Base-by-base conservation (phyloP, 78 protist genomes). In the Isochrysis galbana region DNA sequence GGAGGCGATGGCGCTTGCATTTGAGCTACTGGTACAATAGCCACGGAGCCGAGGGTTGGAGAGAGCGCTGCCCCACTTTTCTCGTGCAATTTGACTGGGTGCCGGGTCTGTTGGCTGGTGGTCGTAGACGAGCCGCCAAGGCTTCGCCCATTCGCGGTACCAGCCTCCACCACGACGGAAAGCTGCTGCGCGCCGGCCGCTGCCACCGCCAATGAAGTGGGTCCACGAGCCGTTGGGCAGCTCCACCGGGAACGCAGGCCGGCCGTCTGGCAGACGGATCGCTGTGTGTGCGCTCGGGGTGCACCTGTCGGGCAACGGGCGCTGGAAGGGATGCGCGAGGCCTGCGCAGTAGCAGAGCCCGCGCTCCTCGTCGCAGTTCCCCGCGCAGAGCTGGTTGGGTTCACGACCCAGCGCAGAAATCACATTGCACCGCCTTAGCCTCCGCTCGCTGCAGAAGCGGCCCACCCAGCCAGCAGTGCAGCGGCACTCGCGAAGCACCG, bases 331-430 rank as follows among this genome's bases (percentile, higher is more conserved):
- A 4, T 7, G 3, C 11, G 42, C 32, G 32, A 72, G 82, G 21
- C 82, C 82, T 22, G 82, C 82, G 82, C 82, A 72, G 82, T 36
- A 72, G 82, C 82, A 72, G 42, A 29, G 36, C 32, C 82, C 82
- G 21, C 82, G 82, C 82, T 72, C 44, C 26, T 34, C 82, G 82
- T 72, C 82, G 82, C 82, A 72, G 42, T 72, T 72, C 11, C 82
- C 82, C 42, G 82, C 82, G 42, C 82, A 72, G 42, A 72, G 82
- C 26, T 38, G 36, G 42, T 29, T 23, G 82, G 19, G 19, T 54
- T 54, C 67, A 54, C 19, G 67, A 10, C 67, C 19, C 67, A 10
- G 67, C 67, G 67, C 67, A 54, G 67, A 10, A 19, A 21, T 10
- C 10, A 19, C 67, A 19, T 54, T 54, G 67, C 67, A 54, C 67